Evolutionary conservation across 257 asterid genomes (phyloP).

Genomic region (Thymus mandschuricus): DNA sequence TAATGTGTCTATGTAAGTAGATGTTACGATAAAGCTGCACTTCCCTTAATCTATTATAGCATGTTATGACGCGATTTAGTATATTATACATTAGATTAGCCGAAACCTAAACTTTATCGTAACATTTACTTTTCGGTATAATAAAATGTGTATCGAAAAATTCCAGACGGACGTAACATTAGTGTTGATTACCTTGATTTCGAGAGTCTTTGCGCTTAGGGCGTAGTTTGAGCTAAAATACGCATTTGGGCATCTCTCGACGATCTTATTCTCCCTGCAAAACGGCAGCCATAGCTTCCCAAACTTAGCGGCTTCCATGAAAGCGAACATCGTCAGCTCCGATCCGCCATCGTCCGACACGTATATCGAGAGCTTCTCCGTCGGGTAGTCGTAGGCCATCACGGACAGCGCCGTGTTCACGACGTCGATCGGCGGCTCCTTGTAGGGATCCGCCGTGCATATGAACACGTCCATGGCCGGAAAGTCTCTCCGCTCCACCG

Average conservation of each 20-base stretch:
- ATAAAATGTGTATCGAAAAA: too few relatives aligned
- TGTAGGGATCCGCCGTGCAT: constrained; percentile 82
- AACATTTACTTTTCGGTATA: too few relatives aligned
- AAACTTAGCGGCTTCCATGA: constrained; percentile 81
- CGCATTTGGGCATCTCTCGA: constrained; percentile 62
- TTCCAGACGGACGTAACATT: neutral
- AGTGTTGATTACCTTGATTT: constrained; percentile 52
- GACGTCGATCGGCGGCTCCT: constrained; percentile 68
- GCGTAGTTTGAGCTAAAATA: constrained; percentile 48
- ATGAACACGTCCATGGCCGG: constrained; percentile 69
- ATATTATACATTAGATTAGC: too few relatives aligned
- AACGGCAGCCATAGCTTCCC: constrained; percentile 68
- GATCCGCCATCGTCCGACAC: constrained; percentile 88
- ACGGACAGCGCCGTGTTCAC: constrained; percentile 76
- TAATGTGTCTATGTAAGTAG: too few relatives aligned
- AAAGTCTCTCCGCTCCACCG: constrained; percentile 37
- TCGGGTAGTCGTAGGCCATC: constrained; percentile 73
- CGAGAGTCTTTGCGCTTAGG: constrained; percentile 19
- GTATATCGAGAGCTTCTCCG: constrained; percentile 68
- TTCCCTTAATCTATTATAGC: too few relatives aligned
- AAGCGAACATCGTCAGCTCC: constrained; percentile 66
- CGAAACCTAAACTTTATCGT: too few relatives aligned
- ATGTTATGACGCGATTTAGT: too few relatives aligned
- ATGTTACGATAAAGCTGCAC: too few relatives aligned
- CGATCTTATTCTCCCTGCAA: constrained; percentile 54